These are phyloP conservation scores for Phytopythium montanum DNA, from an alignment of 352 stramenopile species.

Conservation along the genomic window DNA sequence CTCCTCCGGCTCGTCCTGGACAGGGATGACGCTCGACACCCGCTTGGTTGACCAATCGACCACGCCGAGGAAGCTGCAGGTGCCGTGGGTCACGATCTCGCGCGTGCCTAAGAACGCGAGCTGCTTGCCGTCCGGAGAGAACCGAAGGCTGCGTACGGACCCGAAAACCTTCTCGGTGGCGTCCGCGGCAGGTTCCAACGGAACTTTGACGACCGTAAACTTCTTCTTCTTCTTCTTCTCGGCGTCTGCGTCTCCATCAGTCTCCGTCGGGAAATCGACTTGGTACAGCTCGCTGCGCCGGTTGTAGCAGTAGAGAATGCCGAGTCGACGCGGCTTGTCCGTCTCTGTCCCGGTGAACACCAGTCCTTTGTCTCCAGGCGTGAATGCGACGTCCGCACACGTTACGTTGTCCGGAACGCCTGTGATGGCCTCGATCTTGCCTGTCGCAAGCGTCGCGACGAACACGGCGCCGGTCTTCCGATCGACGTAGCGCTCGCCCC, in stretches of 20 bases:
- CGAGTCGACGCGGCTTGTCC: constrained; percentile 50
- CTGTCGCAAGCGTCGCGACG: constrained; percentile 52
- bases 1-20: constrained; percentile 49
- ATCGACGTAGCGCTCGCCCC: constrained; percentile 82
- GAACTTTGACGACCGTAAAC: constrained; percentile 36
- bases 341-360: constrained; percentile 66
- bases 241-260: constrained; percentile 2
- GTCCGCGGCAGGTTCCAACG: constrained; percentile 16
- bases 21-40: constrained; percentile 55
- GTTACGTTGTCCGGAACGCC: constrained; percentile 49
- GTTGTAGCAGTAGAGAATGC: constrained; percentile 89
- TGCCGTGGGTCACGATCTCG: constrained; percentile 72
- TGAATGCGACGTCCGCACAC: constrained; percentile 67
- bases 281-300: constrained; percentile 65
- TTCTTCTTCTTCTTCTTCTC: constrained; percentile 19
- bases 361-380: constrained; percentile 44
- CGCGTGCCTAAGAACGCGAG: constrained; percentile 69
- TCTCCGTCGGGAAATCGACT: constrained; percentile 24
- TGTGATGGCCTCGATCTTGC: constrained; percentile 62
- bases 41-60: constrained; percentile 59
- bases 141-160: constrained; percentile 53
- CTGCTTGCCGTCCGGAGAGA: constrained; percentile 61
- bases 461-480: constrained; percentile 72
- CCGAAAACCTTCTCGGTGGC: constrained; percentile 39
- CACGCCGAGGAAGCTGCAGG: constrained; percentile 62